A percentile compares a stretch with the other conserved stretches of the same genome.
phyloP scores from a whole-genome alignment of 257 asterid genomes.

The Dorcoceras hygrometricum region DNA sequence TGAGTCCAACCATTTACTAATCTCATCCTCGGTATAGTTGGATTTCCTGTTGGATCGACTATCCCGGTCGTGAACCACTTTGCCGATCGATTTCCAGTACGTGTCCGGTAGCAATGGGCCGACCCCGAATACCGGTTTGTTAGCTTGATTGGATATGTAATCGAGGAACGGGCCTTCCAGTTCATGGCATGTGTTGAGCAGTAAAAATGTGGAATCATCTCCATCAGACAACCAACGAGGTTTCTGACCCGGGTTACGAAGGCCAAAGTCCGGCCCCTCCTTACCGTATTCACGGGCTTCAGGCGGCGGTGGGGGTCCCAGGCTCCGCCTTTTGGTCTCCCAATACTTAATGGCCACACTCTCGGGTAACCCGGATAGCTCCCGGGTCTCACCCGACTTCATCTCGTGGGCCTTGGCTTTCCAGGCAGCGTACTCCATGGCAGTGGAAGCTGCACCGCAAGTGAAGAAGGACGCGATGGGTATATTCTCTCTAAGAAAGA shows the following conservation, averaged over 20 bases:
- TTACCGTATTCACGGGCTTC: background rate
- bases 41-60: constrained; percentile 46
- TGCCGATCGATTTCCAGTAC: constrained; percentile 48
- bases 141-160: constrained; percentile 34
- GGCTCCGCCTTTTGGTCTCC: constrained; percentile 39
- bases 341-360: constrained; percentile 39
- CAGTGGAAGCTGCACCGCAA: constrained; percentile 65
- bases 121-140: constrained; percentile 47
- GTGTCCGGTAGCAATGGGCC: constrained; percentile 68
- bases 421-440: constrained; percentile 63
- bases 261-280: constrained; percentile 32
- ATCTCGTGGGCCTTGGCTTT: constrained; percentile 38
- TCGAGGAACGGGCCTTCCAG: constrained; percentile 51
- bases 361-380: constrained; percentile 46
- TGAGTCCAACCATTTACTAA: constrained; percentile 56
- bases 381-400: constrained; percentile 41
- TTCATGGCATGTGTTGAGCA: constrained; percentile 58
- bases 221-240: constrained; percentile 60
- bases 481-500: constrained; percentile 40
- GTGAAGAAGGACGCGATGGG: constrained; percentile 54
- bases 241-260: constrained; percentile 35
- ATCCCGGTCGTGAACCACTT: constrained; percentile 37
- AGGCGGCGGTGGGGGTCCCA: background rate
- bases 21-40: constrained; percentile 57
- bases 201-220: constrained; percentile 41